Base-by-base conservation (phyloP, 345 rosid species). In the Orychophragmus violaceus region DNA sequence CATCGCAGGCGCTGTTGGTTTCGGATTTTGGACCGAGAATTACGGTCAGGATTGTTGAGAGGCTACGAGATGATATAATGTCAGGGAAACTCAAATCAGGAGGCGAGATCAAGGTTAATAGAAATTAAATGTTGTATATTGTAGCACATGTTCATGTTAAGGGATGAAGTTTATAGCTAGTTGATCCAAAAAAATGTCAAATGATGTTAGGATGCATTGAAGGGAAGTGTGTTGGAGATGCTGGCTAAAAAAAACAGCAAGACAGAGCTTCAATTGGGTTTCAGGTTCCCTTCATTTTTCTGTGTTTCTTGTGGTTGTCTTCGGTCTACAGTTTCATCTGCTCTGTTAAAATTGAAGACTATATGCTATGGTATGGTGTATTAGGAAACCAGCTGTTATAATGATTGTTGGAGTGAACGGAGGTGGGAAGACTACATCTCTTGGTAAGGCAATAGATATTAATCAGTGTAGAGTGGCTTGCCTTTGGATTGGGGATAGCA, bases 401-500 rank as follows among this genome's bases (percentile, higher is more conserved):
- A 82, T 90, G 85, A 80, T 88, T 9, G 97, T 88, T 70, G 97
- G 97, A 5, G 97, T 87, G 14, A 86, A 90, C 55, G 98, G 98
- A 71, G 96, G 98, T 51, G 97, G 97, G 51, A 93, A 93, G 82
- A 94, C 99, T 5, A 88, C 99, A 8, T 94, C 97, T 70, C 99
- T 94, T 29, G 99, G 97, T 88, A 84, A 78, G 86, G 41, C 22
- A 24, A n/a, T 44, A 7, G 8, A 12, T 22, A 12, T 49, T 57
- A 11, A 12, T 9, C 2, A 8, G 35, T 25, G 24, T 36, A 19
- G 10, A 28, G 11, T 53, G 41, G 51, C 22, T 42, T 35, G 36
- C 17, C 21, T 66, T 46, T 4, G 49, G 8, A 2, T 13, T 36
- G 66, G 22, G 18, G 21, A 19, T 33, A 59, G 25, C 56, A 61